Base-by-base conservation (phyloP, 352 stramenopile genomes). In the Globisporangium cystogenes region DNA sequence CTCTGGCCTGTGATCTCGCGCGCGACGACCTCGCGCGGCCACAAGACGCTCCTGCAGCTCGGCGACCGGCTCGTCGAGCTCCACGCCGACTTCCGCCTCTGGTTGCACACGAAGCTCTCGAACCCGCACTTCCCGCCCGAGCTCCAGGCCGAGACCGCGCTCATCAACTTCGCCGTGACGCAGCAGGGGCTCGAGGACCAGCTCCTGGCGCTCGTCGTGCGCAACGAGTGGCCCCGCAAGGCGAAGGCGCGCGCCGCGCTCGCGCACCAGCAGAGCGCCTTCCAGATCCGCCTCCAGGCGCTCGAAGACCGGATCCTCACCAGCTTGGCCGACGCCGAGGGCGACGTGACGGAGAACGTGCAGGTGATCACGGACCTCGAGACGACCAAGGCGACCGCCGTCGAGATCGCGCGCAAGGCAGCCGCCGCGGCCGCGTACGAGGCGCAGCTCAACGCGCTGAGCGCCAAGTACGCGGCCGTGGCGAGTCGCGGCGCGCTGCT, bases 361-460 rank as follows among this genome's bases (percentile, higher is more conserved):
- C 87, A 98, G 50, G 70, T 98, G 15, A 98, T 98, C 45, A 93
- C 92, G 23, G 91, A 96, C 21, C 67, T 98, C 21, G 94, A 98
- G 64, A 86, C 93, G 3, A 98, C 93, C 1, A 98, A 98, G 55
- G 70, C 75, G 7, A 97, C 96, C 3, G 81, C 88, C 15, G 68
- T 84, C 11, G 82, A 90, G 41, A 96, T 96, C 23, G 86, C 91
- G 16, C 57, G 65, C 26, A 90, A 93, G 50, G 77, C 86, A 15
- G 84, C 86, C 42, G 88, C 84, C 29, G 87, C 87, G 3, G 66
- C 65, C 4, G 78, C 82, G 35, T 90, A 86, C 44, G 80, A 94
- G 44, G 64, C 67, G 8, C 70, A 91, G 44, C 96, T 98, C 61
- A 76, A 81, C 35, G 60, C 78, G 46, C 87, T 96, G 8, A 96